Evolutionary conservation across 2,329 filamentous ascomycete species (phyloP).

Genomic region (Alternaria arborescens): DNA sequence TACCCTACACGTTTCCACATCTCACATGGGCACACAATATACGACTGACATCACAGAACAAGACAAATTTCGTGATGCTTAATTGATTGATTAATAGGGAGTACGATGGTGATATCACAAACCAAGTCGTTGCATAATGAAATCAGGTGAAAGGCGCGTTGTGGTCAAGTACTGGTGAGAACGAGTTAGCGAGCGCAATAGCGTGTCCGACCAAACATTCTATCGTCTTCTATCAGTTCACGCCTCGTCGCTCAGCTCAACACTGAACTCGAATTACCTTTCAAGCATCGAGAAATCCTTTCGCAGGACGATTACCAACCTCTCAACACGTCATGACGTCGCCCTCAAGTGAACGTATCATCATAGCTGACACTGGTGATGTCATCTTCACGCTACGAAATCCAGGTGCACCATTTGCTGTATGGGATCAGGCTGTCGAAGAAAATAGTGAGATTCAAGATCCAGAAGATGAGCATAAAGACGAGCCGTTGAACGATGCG

Average conservation of each 20-base stretch:
- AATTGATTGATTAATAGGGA: neutral
- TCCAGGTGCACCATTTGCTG: slow-evolving; percentile 2
- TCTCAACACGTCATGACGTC: neutral
- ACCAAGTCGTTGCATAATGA: neutral
- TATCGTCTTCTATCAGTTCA: neutral
- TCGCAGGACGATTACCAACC: no score
- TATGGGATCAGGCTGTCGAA: slow-evolving; percentile 6
- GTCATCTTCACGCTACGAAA: slow-evolving; percentile 7
- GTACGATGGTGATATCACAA: neutral
- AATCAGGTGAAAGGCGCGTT: neutral
- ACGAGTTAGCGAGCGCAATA: no score
- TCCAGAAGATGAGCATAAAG: neutral
- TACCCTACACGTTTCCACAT: neutral
- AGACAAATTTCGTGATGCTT: neutral
- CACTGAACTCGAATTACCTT: neutral
- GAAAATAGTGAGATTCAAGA: neutral
- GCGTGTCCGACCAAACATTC: no score
- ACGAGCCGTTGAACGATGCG: neutral
- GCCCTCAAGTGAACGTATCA: neutral
- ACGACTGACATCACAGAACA: neutral
- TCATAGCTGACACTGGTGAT: slow-evolving; percentile 13
- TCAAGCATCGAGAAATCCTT: no score
- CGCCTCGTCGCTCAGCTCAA: neutral
- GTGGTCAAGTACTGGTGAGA: no score
- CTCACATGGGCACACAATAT: neutral